Percentiles rank a stretch among this genome's conserved stretches.
These are phyloP conservation scores for Dittrichia graveolens DNA, from an alignment of 129 eudicot genomes.

Conservation along the genomic window DNA sequence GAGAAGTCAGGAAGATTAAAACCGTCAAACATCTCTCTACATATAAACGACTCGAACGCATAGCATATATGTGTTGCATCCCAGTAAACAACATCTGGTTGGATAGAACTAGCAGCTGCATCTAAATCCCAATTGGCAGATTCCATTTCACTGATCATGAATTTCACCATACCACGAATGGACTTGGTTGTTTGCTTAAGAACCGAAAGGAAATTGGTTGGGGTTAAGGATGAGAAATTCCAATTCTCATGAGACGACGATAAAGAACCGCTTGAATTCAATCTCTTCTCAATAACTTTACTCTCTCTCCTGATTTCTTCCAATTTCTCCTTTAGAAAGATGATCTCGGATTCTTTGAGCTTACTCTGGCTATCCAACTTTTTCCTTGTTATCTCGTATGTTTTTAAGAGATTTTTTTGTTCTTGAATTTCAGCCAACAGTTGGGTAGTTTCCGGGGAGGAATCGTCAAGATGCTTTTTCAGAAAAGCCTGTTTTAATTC, in stretches of 20 bases:
- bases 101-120: conserved; percentile 63
- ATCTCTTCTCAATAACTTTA: conserved; percentile 59
- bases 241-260: conserved; percentile 38
- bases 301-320: conserved; percentile 65
- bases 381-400: conserved; percentile 57
- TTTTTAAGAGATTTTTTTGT: conserved; percentile 60
- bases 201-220: conserved; percentile 51
- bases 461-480: conserved; percentile 68
- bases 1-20: conserved; percentile 58
- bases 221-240: conserved; percentile 44
- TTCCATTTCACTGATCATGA: conserved; percentile 74
- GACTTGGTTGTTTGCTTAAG: conserved; percentile 60
- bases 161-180: conserved; percentile 54
- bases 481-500: conserved; percentile 70
- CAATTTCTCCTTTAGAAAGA: conserved; percentile 69
- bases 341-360: conserved; percentile 80
- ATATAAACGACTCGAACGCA: conserved; percentile 80
- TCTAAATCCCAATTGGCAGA: conserved; percentile 82
- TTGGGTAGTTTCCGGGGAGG: conserved; percentile 61
- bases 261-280: conserved; percentile 70
- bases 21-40: conserved; percentile 69
- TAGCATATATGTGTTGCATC: conserved; percentile 63
- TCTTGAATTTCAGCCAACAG: conserved; percentile 67
- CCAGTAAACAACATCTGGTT: conserved; percentile 66
- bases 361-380: conserved; percentile 66